Conservation (phyloP, 345 rosid species). For the Lepidium aucheri region DNA sequence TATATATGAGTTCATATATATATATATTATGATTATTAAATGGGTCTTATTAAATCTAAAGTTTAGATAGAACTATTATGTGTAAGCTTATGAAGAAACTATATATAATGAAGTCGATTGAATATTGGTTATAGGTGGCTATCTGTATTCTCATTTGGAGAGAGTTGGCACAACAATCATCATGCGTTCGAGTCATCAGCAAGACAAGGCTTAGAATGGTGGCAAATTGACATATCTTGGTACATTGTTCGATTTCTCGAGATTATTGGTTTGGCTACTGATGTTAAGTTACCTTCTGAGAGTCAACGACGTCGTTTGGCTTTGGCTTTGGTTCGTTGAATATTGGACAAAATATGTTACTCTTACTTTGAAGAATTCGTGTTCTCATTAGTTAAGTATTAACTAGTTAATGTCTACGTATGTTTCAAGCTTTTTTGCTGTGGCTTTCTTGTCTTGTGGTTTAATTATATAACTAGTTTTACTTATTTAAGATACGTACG, state of each 20-base stretch:
- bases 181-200: conserved; percentile 31
- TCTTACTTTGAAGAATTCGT: background rate
- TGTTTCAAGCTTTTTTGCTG: background rate
- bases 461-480: conserved; percentile 2
- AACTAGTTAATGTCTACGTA: conserved; percentile 6
- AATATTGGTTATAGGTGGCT: conserved; percentile 25
- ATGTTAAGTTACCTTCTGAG: conserved; percentile 27
- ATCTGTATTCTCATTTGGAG: conserved; percentile 29
- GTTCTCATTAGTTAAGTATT: conserved; percentile 1
- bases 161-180: conserved; percentile 34
- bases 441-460: background rate
- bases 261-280: conserved; percentile 27
- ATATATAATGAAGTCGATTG: background rate
- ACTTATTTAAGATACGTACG: background rate
- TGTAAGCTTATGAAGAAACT: background rate
- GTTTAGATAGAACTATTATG: background rate
- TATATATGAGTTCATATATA: too few species aligned
- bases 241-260: conserved; percentile 28
- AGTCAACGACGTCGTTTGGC: conserved; percentile 28
- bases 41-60: too few species aligned
- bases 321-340: conserved; percentile 23
- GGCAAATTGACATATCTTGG: conserved; percentile 30
- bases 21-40: too few species aligned
- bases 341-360: background rate
- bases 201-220: conserved; percentile 32